Percentiles rank a stretch among this genome's conserved stretches.
These are phyloP conservation scores for Penicillium pancosmium DNA, from an alignment of 495 filamentous ascomycete species.

Conservation along the genomic window DNA sequence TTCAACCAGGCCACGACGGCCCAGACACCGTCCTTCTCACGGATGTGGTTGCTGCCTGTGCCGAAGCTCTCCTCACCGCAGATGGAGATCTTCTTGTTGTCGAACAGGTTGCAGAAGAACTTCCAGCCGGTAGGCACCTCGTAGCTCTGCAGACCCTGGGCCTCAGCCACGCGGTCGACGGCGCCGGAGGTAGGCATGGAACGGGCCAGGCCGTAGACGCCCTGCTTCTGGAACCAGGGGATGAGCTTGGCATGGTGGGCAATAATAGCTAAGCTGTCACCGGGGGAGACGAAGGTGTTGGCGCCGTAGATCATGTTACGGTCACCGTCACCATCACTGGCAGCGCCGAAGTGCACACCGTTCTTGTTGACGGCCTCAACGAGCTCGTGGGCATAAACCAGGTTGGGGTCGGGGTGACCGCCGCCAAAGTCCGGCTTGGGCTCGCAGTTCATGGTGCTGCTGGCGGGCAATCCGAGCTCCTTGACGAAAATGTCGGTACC, in stretches of 20 bases:
- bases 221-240: conserved; percentile 96
- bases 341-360: conserved; percentile 91
- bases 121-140: conserved; percentile 99
- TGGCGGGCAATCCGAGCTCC: conserved; percentile 77
- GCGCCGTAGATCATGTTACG: conserved; percentile 99
- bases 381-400: conserved; percentile 95
- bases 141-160: conserved; percentile 88
- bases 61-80: conserved; percentile 98
- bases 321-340: conserved; percentile 95
- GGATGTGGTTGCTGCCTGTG: conserved; percentile 98
- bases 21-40: conserved; percentile 98
- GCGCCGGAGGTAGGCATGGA: conserved; percentile 97
- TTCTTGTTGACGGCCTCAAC: conserved; percentile 93
- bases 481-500: conserved; percentile 92
- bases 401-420: conserved; percentile 96
- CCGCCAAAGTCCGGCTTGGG: conserved; percentile 94
- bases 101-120: conserved; percentile 98
- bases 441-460: conserved; percentile 89
- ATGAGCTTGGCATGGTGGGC: conserved; percentile 92
- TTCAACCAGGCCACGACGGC: conserved; percentile 97
- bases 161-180: conserved; percentile 92
- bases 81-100: conserved; percentile 96
- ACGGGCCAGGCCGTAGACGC: conserved; percentile 90
- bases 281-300: conserved; percentile 93
- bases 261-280: conserved; percentile 96